These are phyloP conservation scores for Cyberlindnera xishuangbannaensis DNA, from an alignment of 805 yeast genomes.

Conservation along the genomic window DNA sequence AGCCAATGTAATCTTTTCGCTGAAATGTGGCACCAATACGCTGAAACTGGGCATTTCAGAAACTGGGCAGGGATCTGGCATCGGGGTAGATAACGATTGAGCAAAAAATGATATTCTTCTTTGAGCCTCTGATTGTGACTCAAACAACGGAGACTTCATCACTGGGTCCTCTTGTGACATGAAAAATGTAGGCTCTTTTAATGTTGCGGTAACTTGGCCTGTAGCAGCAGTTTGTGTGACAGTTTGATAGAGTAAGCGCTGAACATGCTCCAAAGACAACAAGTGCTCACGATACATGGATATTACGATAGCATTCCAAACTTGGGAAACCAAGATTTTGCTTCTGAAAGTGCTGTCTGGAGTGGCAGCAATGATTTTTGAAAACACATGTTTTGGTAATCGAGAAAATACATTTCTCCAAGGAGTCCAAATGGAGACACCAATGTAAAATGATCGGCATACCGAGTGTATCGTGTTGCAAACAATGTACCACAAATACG, in stretches of 20 bases:
- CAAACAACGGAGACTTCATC: conserved; percentile 50
- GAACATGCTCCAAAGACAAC: conserved; percentile 96
- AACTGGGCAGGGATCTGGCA: conserved; percentile 64
- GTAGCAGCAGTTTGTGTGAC: conserved; percentile 38
- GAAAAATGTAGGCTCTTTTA: conserved; percentile 73
- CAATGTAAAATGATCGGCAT: conserved; percentile 62
- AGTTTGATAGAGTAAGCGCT: conserved; percentile 91
- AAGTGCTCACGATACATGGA: conserved; percentile 99
- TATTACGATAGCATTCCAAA: conserved; percentile 97
- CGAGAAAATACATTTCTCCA: conserved; percentile 79
- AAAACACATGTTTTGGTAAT: conserved; percentile 67
- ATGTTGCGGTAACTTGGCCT: conserved; percentile 33
- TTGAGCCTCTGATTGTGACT: conserved; percentile 68
- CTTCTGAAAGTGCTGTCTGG: conserved; percentile 96
- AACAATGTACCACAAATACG: conserved; percentile 80
- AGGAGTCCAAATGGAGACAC: conserved; percentile 83
- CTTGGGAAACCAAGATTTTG: conserved; percentile 92
- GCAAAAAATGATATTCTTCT: conserved; percentile 86
- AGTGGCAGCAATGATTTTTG: conserved; percentile 48
- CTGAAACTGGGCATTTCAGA: conserved; percentile 75
- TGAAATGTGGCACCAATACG: conserved; percentile 81
- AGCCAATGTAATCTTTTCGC: conserved; percentile 73
- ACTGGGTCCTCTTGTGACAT: conserved; percentile 78
- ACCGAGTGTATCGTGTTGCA: conserved; percentile 75
- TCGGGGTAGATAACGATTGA: conserved; percentile 81